Conservation (phyloP, 2,329 filamentous ascomycete genomes). For the Phyllosticta paracitricarpa region DNA sequence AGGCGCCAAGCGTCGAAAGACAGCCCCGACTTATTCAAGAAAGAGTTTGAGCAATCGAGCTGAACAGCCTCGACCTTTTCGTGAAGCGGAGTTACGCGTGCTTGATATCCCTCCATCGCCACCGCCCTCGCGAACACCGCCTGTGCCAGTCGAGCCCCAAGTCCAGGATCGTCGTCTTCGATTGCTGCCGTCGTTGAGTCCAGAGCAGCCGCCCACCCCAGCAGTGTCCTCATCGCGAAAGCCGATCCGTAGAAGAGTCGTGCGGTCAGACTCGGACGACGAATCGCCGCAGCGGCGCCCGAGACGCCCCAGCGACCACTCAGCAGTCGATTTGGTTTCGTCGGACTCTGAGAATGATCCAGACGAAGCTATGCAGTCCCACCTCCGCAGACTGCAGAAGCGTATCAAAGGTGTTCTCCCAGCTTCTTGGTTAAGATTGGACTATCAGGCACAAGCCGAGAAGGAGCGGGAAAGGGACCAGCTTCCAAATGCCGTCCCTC, state of each 20-base stretch:
- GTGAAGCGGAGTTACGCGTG: constrained; percentile 15
- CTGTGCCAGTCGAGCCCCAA: neutral
- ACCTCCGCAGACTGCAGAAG: constrained; percentile 16
- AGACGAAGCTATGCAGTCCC: constrained; percentile 22
- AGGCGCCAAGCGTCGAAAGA: constrained; percentile 16
- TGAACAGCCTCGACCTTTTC: neutral
- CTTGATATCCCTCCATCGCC: constrained; percentile 35
- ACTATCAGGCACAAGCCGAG: constrained; percentile 26
- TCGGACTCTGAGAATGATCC: constrained; percentile 22
- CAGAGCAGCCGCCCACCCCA: constrained; percentile 11
- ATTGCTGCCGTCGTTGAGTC: constrained; percentile 2
- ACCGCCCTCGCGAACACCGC: constrained; percentile 26
- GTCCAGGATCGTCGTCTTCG: constrained; percentile 6
- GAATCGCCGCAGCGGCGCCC: constrained; percentile 4
- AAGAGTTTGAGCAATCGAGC: neutral
- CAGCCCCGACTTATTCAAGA: constrained; percentile 1
- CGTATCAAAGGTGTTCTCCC: constrained; percentile 40
- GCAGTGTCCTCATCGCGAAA: constrained; percentile 10
- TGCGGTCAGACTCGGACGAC: constrained; percentile 1
- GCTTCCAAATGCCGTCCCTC: neutral
- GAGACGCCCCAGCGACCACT: neutral
- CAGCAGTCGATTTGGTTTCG: neutral
- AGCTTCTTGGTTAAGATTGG: constrained; percentile 40
- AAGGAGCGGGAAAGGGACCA: neutral
- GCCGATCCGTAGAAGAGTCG: neutral